Base-by-base conservation (phyloP, 1,284 basidiomycete genomes). In the Leccinum angustisporum region DNA sequence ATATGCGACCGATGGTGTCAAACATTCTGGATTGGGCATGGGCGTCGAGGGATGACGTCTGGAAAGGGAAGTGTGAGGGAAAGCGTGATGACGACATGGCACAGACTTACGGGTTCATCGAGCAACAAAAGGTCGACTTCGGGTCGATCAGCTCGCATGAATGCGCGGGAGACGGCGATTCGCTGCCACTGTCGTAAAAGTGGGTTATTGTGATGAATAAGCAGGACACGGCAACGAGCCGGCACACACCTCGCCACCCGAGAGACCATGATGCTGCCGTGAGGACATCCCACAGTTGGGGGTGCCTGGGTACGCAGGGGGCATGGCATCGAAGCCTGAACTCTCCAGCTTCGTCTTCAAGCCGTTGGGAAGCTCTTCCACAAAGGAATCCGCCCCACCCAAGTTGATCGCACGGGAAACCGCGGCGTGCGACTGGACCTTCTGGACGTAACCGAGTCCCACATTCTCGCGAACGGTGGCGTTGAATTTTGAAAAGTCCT, bases 11-110 rank as follows among this genome's bases (percentile, higher is more conserved):
- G 58, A 92, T 85, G 50, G 86, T 87, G 63, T 90, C 84, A 66
- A 92, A 91, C 60, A 94, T 85, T 64, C 86, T 84, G 68, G 85
- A 87, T 68, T 94, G 91, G 0, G 92, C 92, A 68, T 86, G 84
- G 21, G 90, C 86, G 70, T 94, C 92, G 58, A 94, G 81, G 10
- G 90, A 86, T 25, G 91, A 90, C 2, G 90, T 91, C 88, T 91
- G 70, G 30, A 54, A 31, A 59, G 10, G 8, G n/a, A 30, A 50
- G 51, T 65, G 48, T 63, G 67, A 52, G 30, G 53, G 16, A 25
- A 31, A 58, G 36, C 34, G 25, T 31, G 33, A 31, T 56, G 66
- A 61, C 18, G 67, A 57, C 48, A 64, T 43, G 11, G 57, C 36
- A 56, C 63, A 56, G 13, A 78, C 84, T 68, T 76, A 87, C 89